These are phyloP conservation scores for Fonsecaea multimorphosa DNA, from an alignment of 2,329 filamentous ascomycete species.

Conservation along the genomic window DNA sequence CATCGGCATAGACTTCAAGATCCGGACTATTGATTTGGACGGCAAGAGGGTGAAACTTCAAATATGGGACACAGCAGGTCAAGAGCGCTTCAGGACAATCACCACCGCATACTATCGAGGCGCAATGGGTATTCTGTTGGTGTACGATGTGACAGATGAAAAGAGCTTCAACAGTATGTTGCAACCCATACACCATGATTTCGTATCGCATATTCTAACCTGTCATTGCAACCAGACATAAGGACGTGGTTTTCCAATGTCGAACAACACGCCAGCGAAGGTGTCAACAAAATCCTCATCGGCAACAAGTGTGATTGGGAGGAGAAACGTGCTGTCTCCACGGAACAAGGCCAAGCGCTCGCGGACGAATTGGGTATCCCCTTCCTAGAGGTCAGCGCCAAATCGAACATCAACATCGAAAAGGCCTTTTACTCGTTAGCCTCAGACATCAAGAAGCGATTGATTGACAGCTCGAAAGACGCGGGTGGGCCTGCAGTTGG, in stretches of 20 bases:
- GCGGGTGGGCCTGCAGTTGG: conserved; percentile 8
- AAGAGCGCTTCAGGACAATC: conserved; percentile 98
- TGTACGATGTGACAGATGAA: conserved; percentile 98
- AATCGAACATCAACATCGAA: conserved; percentile 99
- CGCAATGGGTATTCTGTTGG: conserved; percentile 96
- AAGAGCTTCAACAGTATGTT: conserved; percentile 86
- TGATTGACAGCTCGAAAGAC: conserved; percentile 84
- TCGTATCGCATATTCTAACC: conserved; percentile 16
- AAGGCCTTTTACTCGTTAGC: conserved; percentile 97
- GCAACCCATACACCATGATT: background rate
- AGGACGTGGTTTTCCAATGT: conserved; percentile 99
- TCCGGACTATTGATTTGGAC: conserved; percentile 97
- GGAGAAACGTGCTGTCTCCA: conserved; percentile 94
- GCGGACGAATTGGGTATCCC: conserved; percentile 96
- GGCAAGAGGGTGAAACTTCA: conserved; percentile 98
- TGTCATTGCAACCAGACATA: conserved; percentile 70
- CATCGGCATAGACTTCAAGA: conserved; percentile 99
- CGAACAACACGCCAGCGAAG: conserved; percentile 96
- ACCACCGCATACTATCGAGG: conserved; percentile 98
- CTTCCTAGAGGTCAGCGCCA: conserved; percentile 97
- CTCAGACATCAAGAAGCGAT: conserved; percentile 95
- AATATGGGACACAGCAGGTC: conserved; percentile 99
- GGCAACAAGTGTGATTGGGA: conserved; percentile 99
- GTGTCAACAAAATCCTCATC: conserved; percentile 99
- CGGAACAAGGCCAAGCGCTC: conserved; percentile 88